A percentile compares a stretch with the other conserved stretches of the same genome.
Conservation (phyloP, 306 rosid species). For the Arachis stenosperma region DNA sequence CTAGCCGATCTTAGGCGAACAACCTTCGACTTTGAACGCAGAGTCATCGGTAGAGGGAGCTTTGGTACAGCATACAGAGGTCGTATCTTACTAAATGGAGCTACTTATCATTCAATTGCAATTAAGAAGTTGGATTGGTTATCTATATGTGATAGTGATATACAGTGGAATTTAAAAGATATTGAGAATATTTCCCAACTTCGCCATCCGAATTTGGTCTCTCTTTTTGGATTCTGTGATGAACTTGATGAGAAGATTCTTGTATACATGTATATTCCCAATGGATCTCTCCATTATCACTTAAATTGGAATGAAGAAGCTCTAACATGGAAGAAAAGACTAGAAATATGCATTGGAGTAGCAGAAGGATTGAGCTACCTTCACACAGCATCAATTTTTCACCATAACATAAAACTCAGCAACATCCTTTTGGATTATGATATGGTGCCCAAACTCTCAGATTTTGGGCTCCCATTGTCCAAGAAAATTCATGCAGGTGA, state of each 20-base stretch:
- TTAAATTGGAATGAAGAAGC: not conserved
- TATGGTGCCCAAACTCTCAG: slow-evolving; percentile 22
- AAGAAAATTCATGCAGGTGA: slow-evolving; percentile 18
- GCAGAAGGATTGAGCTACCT: slow-evolving; percentile 40
- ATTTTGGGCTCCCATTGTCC: slow-evolving; percentile 7
- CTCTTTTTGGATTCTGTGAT: slow-evolving; percentile 34
- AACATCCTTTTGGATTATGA: slow-evolving; percentile 36
- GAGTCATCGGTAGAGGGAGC: not conserved
- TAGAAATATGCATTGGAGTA: slow-evolving; percentile 39
- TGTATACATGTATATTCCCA: slow-evolving; percentile 18
- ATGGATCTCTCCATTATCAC: slow-evolving; percentile 4
- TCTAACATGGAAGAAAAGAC: slow-evolving; percentile 40
- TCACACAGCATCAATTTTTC: slow-evolving; percentile 35
- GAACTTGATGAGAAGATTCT: not conserved
- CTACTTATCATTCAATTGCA: not conserved
- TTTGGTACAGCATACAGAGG: not conserved
- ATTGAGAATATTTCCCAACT: slow-evolving; percentile 33
- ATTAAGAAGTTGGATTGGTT: not conserved
- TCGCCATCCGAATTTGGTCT: slow-evolving; percentile 31
- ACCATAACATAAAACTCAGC: slow-evolving; percentile 2
- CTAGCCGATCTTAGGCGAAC: not conserved
- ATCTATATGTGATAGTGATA: not conserved
- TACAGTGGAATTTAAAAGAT: not conserved
- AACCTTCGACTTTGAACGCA: not conserved
- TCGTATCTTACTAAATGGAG: not conserved